Evolutionary conservation across 805 yeast genomes (phyloP), one percentile per base, ranked within the genome.

Genomic region (Zygotorulaspora chibaensis): DNA sequence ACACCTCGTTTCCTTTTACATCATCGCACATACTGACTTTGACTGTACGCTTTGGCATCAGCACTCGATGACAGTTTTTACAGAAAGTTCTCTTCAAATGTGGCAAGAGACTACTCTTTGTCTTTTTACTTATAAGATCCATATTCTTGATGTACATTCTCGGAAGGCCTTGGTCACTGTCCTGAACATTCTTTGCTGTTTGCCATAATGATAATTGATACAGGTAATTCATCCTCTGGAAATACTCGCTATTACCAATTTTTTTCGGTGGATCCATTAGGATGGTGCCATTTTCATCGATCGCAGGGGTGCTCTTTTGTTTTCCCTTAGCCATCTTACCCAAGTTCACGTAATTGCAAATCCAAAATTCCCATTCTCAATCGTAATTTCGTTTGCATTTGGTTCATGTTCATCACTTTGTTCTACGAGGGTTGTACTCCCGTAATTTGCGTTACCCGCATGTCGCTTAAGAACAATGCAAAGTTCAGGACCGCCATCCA

Each of bases 61-160:
- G 66, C 8, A 75, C 48, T 8, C 79, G 61, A 37, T 75, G 65
- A 62, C 96, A 88, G 30, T 66, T 67, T 55, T 86, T 87, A 64
- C 96, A 88, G 12, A 82, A 58, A 0, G 75, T 71, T 53, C 95
- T 70, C 62, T 88, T 88, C 9, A 87, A 52, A 29, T 66, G 64
- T 0, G 90, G 89, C 33, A 84, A 74, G 25, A 84, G 59, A 50
- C 83, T 76, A 16, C 82, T 59, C 13, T 85, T 90, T 1, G 81
- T 76, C 56, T 82, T 84, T 58, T 83, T 82, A 8, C 87, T 75
- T 8, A 86, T 83, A 8, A 77, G 55, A 44, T 76, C 81, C 65
- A 84, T 65, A 31, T 76, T 77, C 40, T 76, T 69, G 16, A 76
- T 65, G 56, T 80, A 80, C 43, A 72, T 69, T 40, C 87, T 66